Conservation (phyloP, 345 rosid genomes). For the Boechera stricta region DNA sequence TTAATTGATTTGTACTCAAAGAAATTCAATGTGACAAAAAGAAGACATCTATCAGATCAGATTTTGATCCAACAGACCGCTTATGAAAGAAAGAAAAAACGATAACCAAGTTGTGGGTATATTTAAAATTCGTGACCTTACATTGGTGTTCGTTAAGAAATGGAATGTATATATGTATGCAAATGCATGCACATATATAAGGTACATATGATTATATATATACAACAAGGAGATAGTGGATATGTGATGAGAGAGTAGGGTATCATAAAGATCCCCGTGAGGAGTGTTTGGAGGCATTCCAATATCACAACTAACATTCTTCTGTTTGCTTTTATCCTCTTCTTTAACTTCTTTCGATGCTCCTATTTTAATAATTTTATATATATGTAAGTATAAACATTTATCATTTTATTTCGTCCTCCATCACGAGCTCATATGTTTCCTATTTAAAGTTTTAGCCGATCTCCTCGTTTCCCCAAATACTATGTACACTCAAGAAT, state of each 20-base stretch:
- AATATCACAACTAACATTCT: conserved; percentile 52
- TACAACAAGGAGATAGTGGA: conserved; percentile 14
- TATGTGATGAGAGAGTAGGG: conserved; percentile 24
- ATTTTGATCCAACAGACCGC: not conserved
- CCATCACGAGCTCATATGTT: conserved; percentile 31
- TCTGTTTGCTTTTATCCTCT: conserved; percentile 51
- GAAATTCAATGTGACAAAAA: not conserved
- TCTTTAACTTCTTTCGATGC: conserved; percentile 52
- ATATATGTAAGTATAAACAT: not conserved
- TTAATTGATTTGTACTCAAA: conserved; percentile 1
- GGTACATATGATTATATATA: not conserved
- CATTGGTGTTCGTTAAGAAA: not conserved
- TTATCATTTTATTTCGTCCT: not conserved
- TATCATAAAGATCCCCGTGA: conserved; percentile 54
- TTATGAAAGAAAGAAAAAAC: not conserved
- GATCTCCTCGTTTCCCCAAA: conserved; percentile 7
- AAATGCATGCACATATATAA: conserved; percentile 12
- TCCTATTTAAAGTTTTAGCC: conserved; percentile 16
- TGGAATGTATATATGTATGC: conserved; percentile 2
- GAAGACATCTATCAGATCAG: not conserved
- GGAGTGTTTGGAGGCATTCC: conserved; percentile 61
- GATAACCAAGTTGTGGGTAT: not conserved
- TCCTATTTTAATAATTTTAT: not conserved
- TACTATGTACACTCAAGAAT: conserved; percentile 11
- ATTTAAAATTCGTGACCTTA: conserved; percentile 3